These are phyloP conservation scores for Rhododendron henanense DNA, from an alignment of 148 eudicot genomes.

Conservation along the genomic window DNA sequence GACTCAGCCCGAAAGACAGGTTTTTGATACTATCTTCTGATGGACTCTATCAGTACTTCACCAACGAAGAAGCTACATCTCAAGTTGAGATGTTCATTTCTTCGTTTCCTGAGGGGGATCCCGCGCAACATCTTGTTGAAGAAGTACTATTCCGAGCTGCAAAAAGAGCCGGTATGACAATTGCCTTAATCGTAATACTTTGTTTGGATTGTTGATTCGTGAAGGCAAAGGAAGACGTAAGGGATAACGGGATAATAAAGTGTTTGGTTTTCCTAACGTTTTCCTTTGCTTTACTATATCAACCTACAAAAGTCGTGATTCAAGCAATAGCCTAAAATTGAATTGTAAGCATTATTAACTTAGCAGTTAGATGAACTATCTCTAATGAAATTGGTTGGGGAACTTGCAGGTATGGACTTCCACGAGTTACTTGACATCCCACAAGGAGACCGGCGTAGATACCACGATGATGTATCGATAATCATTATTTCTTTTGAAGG, in stretches of 20 bases:
- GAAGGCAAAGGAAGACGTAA: not conserved
- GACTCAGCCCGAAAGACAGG: slow-evolving; percentile 60
- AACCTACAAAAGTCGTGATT: not conserved
- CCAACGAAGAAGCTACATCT: slow-evolving; percentile 76
- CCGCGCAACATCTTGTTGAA: slow-evolving; percentile 92
- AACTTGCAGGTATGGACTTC: slow-evolving; percentile 51
- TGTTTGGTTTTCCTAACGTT: not conserved
- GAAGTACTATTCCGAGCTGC: slow-evolving; percentile 86
- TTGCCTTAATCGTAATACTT: not conserved
- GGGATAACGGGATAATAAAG: not conserved
- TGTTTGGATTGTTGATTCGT: not conserved
- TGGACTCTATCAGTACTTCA: slow-evolving; percentile 89
- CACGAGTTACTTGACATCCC: slow-evolving; percentile 83
- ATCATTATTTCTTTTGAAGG: slow-evolving; percentile 85
- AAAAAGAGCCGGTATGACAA: slow-evolving; percentile 65
- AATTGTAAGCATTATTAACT: not conserved
- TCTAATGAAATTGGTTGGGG: not conserved
- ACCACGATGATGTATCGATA: slow-evolving; percentile 89
- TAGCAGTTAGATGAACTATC: not conserved
- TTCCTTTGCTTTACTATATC: not conserved
- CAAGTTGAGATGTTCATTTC: slow-evolving; percentile 79
- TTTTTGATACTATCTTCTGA: slow-evolving; percentile 86
- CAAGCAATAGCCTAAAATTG: not conserved
- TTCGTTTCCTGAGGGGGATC: slow-evolving; percentile 79
- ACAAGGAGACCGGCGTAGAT: slow-evolving; percentile 81